Evolutionary conservation across 768 basidiomycete genomes (phyloP), one percentile per base, ranked within the genome.

Genomic region (Boletus speciosus): DNA sequence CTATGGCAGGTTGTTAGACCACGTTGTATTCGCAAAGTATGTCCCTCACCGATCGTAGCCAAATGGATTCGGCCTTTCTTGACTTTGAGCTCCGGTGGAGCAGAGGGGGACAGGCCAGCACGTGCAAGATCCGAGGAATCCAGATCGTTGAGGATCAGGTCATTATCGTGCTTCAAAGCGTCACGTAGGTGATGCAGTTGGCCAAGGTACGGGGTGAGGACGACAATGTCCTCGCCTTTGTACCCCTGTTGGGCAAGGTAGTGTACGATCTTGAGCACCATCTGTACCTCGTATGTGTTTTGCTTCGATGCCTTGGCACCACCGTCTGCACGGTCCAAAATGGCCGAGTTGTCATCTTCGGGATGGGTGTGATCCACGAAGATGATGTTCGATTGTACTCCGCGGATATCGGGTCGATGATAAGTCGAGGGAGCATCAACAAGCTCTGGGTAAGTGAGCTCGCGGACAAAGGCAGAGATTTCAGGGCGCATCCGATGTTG

Each of bases 401-500:
- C 86, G 0, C 73, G 75, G 21, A 87, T 66, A 53, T 81, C 60
- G 0, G 79, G 75, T 3, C 85, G 77, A 35, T 70, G 70, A 15
- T 61, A 16, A 0, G 86, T 87, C 4, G 53, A 64, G 1, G 74
- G 64, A 0, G 82, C 83, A 54, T 88, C 87, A 0, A 70, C 51
- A 8, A 88, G 79, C 23, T 85, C 82, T 0, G 83, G 84, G 56
- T 88, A 87, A 0, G 85, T 88, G n/a, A 88, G 76, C 6, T 73
- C 61, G 10, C 87, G 78, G 35, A 88, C 76, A 14, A 87, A 73
- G 0, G 74, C 60, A 6, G 87, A 84, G 8, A 88, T 87, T 54
- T 88, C 83, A 0, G 86, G 86, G 1, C 86, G 76, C 86, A 88
- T 88, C 27, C 86, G 80, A 61, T 88, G 87, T 56, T 88, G 87